Base-by-base conservation (phyloP, 2,329 filamentous ascomycete species). In the Neofusicoccum cordaticola region DNA sequence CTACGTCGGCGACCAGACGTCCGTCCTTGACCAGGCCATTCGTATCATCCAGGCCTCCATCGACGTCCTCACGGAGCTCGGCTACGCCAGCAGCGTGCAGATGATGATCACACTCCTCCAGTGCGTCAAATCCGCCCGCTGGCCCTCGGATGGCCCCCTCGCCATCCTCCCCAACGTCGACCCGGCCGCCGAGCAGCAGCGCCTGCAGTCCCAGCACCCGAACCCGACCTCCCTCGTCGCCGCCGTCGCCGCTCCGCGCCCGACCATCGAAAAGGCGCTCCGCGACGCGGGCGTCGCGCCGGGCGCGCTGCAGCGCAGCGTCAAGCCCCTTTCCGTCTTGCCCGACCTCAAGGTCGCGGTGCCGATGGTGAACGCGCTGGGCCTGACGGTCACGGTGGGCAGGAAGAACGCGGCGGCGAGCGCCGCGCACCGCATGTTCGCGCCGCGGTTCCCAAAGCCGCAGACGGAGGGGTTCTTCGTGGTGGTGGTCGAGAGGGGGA, bases 1-100 rank as follows among this genome's bases (percentile, higher is more conserved):
- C 83, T 99, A 99, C 74, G 93, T 99, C 2, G 95, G 95, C 71
- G 95, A 99, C 77, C 91, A 96, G 78, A 89, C 84, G 64, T 86
- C 84, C 62, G 95, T 99, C 2, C 84, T 99, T 1, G 95, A 99
- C 76, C 95, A 99, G 76, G 91, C 92, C 5, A 95, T 99, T 66
- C 95, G 95, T 86, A 95, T 99, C 75, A 89, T 97, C 39, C 95
- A 99, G 77, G 96, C 95, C 1, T 91, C 90, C 5, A 94, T 99
- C 71, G 96, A 99, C 74, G 90, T 97, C 9, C 85, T 98, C 65
- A 91, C 94, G 0, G 96, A 99, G 76, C 79, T 97, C n/a, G 91
- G 92, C 11, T 88, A 90, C 73, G 80, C 93, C 4, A 90, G 89
- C 19, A 93, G 90, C 65, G 92, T 89, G 68, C 82, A 89, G 50